Evolutionary conservation across 371 early-diverging fungal genomes (phyloP), one percentile per base, ranked within the genome.

Genomic region (Haplosporangium sp.): DNA sequence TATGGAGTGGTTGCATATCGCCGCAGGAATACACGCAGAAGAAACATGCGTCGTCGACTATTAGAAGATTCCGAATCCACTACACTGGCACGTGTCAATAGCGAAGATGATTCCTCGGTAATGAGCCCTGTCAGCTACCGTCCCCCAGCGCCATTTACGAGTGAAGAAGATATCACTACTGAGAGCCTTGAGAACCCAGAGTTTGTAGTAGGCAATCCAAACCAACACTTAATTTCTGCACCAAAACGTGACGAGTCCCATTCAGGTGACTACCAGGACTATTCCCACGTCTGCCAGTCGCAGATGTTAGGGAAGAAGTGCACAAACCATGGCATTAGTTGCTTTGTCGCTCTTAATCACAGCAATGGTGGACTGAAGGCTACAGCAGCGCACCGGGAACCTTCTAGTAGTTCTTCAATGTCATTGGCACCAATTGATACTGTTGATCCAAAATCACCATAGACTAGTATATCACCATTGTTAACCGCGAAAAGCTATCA

Each of bases 301-400:
- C 81, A 79, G 50, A 67, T 74, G 19, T n/a, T 71, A 50, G 81
- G 81, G 38, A 74, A 67, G 55, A 63, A 58, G 19, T 79, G 81
- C 45, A 68, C 71, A 52, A 79, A 79, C 56, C 74, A 79, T 39
- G 69, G 72, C 47, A 79, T 79, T 39, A 71, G 75, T 59, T 74
- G 81, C 53, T 79, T 79, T 44, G 81, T 74, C 5, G 81, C 71
- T 20, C 42, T 79, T 65, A 79, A 79, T 59, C 61, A 74, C 59
- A 65, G 81, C 11, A 67, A 74, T 37, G 81, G 58, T 4, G 81
- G 81, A 4, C 52, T 79, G 27, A 59, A 34, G 6, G 62, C 68
- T 3, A 45, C 67, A 2, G 78, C 74, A 2, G 60, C 65, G 1
- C 52, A 50, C 1, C 69, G 75, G 4, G 56, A 65, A 11, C 64